Percentiles rank a stretch among this genome's conserved stretches.
phyloP scores from a whole-genome alignment of 352 stramenopile genomes.

The Phytopythium mirpurense region DNA sequence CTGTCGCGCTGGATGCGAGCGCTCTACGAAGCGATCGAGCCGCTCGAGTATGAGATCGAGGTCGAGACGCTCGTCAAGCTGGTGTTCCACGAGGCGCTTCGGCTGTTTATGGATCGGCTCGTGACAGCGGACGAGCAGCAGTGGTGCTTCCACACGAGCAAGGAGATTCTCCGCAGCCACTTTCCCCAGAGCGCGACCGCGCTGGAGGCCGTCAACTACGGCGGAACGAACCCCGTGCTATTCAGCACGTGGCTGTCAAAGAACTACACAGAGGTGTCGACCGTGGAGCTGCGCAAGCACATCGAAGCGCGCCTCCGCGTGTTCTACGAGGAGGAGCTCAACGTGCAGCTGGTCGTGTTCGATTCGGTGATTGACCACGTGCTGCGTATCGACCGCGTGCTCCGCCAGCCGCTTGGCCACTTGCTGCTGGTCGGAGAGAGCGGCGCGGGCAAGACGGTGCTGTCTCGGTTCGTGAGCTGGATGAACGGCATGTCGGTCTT shows the following conservation, averaged over 20 bases:
- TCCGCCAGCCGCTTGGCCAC: constrained; percentile 98
- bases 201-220: constrained; percentile 65
- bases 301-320: constrained; percentile 95
- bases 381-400: constrained; percentile 96
- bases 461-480: constrained; percentile 99
- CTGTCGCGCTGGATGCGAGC: constrained; percentile 98
- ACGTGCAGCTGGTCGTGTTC: constrained; percentile 99
- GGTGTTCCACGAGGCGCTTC: constrained; percentile 97
- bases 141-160: constrained; percentile 94
- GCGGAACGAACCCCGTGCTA: constrained; percentile 91
- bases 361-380: constrained; percentile 99
- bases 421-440: constrained; percentile 98
- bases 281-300: constrained; percentile 94
- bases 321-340: constrained; percentile 99
- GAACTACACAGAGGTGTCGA: constrained; percentile 93
- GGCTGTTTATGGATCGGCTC: constrained; percentile 99
- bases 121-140: constrained; percentile 95
- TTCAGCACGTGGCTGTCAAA: constrained; percentile 99
- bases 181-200: constrained; percentile 79
- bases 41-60: constrained; percentile 93
- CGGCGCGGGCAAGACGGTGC: constrained; percentile 98
- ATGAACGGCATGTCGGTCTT: constrained; percentile 99
- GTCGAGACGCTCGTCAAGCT: constrained; percentile 96
- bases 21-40: constrained; percentile 97
- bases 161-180: constrained; percentile 72